Evolutionary conservation across 2,329 filamentous ascomycete genomes (phyloP).

Genomic region (Ascochyta koolunga): DNA sequence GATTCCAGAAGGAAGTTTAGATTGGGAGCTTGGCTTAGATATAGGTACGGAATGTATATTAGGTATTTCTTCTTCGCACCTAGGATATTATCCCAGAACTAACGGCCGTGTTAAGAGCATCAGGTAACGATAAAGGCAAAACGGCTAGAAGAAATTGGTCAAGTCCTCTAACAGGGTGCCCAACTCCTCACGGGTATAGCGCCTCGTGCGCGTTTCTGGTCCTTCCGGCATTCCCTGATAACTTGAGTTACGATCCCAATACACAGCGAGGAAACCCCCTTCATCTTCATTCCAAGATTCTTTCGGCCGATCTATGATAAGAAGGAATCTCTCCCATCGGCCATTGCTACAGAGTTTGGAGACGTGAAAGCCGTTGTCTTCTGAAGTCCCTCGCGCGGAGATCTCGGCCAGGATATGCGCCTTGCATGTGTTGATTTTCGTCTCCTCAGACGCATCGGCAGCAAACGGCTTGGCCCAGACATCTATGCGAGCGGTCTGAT

Average conservation of each 20-base stretch:
- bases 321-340: conserved; percentile 10
- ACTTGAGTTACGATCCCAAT: conserved; percentile 10
- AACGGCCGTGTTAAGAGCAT: not conserved
- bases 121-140: not conserved
- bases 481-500: conserved; percentile 13
- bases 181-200: conserved; percentile 15
- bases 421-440: conserved; percentile 13
- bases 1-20: not conserved
- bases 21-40: not conserved
- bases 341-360: conserved; percentile 1
- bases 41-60: not conserved
- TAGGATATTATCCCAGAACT: not conserved
- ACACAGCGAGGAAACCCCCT: conserved; percentile 19
- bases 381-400: conserved; percentile 3
- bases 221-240: conserved; percentile 4
- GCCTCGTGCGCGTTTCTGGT: conserved; percentile 3
- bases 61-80: no score
- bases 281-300: conserved; percentile 16
- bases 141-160: conserved; percentile 10
- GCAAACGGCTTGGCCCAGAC: conserved; percentile 18
- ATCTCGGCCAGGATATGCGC: conserved; percentile 19
- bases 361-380: conserved; percentile 9
- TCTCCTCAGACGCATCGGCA: conserved; percentile 10
- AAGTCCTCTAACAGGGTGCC: conserved; percentile 6
- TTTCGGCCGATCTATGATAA: conserved; percentile 15